Conservation (phyloP, 768 basidiomycete genomes). For the Tulasnella sp. region DNA sequence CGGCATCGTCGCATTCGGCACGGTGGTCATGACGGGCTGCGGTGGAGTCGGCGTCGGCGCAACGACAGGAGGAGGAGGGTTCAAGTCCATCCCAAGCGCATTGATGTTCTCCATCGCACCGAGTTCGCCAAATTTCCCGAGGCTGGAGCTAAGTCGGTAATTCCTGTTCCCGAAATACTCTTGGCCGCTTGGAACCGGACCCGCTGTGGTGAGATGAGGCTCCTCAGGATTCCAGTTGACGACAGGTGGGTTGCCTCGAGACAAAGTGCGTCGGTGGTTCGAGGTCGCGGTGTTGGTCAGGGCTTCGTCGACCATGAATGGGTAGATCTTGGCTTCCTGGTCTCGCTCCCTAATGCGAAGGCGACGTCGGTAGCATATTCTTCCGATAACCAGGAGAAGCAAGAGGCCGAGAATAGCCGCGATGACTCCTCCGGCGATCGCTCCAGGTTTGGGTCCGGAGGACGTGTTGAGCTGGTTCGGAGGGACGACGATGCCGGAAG, state of each 20-base stretch:
- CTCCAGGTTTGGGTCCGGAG: slow-evolving; percentile 4
- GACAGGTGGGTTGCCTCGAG: not conserved
- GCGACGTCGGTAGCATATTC: slow-evolving; percentile 15
- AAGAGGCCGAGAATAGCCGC: slow-evolving; percentile 7
- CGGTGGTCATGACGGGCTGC: not conserved
- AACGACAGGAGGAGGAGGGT: not conserved
- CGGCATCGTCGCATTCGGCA: not conserved
- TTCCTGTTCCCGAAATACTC: not conserved
- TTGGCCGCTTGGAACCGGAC: not conserved
- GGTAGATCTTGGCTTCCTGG: not conserved
- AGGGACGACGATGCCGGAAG: not conserved
- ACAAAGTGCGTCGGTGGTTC: slow-evolving; percentile 17
- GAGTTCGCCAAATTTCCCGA: not conserved
- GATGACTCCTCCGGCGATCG: slow-evolving; percentile 18
- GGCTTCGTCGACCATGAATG: slow-evolving; percentile 4
- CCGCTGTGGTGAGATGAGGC: slow-evolving; percentile 16
- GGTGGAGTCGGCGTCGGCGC: not conserved
- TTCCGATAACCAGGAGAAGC: not conserved
- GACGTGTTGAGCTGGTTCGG: not conserved
- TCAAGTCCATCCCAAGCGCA: not conserved
- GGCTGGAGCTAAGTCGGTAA: slow-evolving; percentile 1
- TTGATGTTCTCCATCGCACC: not conserved
- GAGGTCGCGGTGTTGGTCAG: not conserved
- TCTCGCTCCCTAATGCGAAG: not conserved
- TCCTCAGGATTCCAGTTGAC: slow-evolving; percentile 26